Conservation (phyloP, 208 protist genomes). For the Leishmania lainsoni region DNA sequence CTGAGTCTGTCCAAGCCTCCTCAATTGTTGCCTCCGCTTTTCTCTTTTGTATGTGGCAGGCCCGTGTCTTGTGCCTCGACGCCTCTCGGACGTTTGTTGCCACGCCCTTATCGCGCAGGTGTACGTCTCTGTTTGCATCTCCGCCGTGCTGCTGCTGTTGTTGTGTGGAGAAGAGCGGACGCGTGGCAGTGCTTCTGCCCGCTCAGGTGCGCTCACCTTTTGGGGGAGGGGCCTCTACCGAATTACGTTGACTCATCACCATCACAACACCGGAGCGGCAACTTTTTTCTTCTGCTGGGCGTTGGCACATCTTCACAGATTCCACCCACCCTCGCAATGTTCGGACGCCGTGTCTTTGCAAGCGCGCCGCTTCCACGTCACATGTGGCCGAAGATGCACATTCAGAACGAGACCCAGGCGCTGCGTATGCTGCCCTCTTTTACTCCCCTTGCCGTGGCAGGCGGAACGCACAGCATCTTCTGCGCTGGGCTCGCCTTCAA, state of each 20-base stretch:
- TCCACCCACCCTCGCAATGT: slow-evolving; percentile 42
- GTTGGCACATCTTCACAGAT: slow-evolving; percentile 1
- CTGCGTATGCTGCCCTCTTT: slow-evolving; percentile 65
- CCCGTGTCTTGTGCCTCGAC: not conserved
- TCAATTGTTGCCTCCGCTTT: no score
- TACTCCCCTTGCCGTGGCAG: slow-evolving; percentile 27
- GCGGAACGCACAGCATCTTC: slow-evolving; percentile 24
- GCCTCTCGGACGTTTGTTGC: not conserved
- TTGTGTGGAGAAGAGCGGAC: not conserved
- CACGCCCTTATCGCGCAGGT: not conserved
- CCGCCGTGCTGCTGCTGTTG: not conserved
- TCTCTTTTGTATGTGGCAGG: no score
- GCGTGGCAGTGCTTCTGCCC: not conserved
- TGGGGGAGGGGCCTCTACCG: no score
- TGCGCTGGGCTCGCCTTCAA: slow-evolving; percentile 42
- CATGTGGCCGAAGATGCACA: slow-evolving; percentile 71
- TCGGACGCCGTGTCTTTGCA: slow-evolving; percentile 81
- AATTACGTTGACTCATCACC: not conserved
- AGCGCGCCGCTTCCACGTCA: slow-evolving; percentile 75
- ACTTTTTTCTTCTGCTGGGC: not conserved
- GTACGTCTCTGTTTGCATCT: not conserved
- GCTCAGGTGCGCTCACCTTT: not conserved
- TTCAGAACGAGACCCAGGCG: slow-evolving; percentile 65
- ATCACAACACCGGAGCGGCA: not conserved
- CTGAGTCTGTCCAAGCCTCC: no score